A percentile compares a stretch with the other conserved stretches of the same genome.
Evolutionary conservation across 495 filamentous ascomycete genomes (phyloP).

Genomic region (Sabuloglossum arenarium): DNA sequence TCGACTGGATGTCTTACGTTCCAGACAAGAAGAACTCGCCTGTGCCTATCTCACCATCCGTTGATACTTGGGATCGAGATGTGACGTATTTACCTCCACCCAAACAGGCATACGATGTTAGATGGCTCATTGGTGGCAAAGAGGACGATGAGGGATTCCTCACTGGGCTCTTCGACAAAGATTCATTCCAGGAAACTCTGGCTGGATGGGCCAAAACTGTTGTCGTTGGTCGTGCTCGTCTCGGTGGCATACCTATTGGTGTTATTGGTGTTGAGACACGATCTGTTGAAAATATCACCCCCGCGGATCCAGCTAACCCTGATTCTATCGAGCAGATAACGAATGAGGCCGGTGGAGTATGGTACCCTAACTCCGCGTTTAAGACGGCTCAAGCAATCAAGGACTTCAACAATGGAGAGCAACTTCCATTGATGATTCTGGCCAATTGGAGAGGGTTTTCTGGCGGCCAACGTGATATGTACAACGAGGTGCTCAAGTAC

Average conservation of each 20-base stretch:
- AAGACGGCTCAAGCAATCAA: constrained; percentile 97
- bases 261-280: constrained; percentile 95
- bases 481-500: constrained; percentile 98
- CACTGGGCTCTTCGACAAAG: constrained; percentile 82
- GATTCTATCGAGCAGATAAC: constrained; percentile 90
- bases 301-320: constrained; percentile 95
- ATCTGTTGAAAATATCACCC: constrained; percentile 87
- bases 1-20: constrained; percentile 92
- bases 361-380: constrained; percentile 98
- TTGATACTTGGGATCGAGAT: constrained; percentile 88
- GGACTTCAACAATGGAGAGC: constrained; percentile 98
- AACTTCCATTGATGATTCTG: constrained; percentile 94
- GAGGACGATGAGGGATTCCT: constrained; percentile 65
- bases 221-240: constrained; percentile 86
- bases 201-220: constrained; percentile 95
- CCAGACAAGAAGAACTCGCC: constrained; percentile 84
- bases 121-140: constrained; percentile 84
- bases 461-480: constrained; percentile 98
- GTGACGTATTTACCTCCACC: constrained; percentile 64
- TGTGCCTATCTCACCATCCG: constrained; percentile 62
- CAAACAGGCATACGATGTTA: constrained; percentile 81
- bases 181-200: constrained; percentile 90
- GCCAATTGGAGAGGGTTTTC: constrained; percentile 99
- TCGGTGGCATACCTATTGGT: constrained; percentile 96
- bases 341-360: constrained; percentile 92